Evolutionary conservation across 2,329 filamentous ascomycete species (phyloP).

Genomic region (Paraconiothyrium sp.): DNA sequence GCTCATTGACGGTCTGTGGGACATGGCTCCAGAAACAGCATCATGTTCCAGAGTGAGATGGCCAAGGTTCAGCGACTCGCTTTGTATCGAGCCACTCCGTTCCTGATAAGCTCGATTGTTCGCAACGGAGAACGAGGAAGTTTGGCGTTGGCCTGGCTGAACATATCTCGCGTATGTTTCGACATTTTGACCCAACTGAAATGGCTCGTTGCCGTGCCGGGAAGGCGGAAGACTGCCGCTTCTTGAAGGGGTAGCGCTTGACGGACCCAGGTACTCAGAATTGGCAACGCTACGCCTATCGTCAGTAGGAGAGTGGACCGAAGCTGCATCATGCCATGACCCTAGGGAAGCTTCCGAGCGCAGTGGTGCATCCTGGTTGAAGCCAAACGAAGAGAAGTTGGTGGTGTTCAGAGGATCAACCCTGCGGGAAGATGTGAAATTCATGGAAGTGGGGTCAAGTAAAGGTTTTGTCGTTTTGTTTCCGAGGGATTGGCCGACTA

Average conservation of each 20-base stretch:
- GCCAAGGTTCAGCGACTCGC: conserved; percentile 49
- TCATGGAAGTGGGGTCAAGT: conserved; percentile 44
- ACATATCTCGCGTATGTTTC: conserved; percentile 41
- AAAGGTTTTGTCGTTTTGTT: conserved; percentile 40
- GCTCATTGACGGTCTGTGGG: conserved; percentile 47
- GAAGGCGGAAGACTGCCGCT: conserved; percentile 67
- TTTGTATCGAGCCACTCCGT: conserved; percentile 51
- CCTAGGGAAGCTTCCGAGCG: conserved; percentile 38
- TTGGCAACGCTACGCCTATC: conserved; percentile 52
- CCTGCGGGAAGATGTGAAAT: conserved; percentile 42
- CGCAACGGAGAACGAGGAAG: conserved; percentile 60
- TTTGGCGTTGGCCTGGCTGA: conserved; percentile 54
- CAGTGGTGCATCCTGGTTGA: conserved; percentile 41
- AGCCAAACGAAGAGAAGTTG: conserved; percentile 45
- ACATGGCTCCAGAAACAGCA: conserved; percentile 41
- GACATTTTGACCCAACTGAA: conserved; percentile 42
- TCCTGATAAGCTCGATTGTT: conserved; percentile 51
- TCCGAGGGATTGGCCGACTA: conserved; percentile 33
- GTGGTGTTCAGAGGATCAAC: conserved; percentile 42
- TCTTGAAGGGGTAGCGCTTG: conserved; percentile 59
- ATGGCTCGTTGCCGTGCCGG: conserved; percentile 57
- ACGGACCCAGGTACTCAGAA: conserved; percentile 56
- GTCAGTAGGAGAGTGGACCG: conserved; percentile 54
- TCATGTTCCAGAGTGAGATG: conserved; percentile 48
- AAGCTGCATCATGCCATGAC: conserved; percentile 47